Evolutionary conservation across 108 stramenopile species (phyloP).

Genomic region (Cyclotella baltica): DNA sequence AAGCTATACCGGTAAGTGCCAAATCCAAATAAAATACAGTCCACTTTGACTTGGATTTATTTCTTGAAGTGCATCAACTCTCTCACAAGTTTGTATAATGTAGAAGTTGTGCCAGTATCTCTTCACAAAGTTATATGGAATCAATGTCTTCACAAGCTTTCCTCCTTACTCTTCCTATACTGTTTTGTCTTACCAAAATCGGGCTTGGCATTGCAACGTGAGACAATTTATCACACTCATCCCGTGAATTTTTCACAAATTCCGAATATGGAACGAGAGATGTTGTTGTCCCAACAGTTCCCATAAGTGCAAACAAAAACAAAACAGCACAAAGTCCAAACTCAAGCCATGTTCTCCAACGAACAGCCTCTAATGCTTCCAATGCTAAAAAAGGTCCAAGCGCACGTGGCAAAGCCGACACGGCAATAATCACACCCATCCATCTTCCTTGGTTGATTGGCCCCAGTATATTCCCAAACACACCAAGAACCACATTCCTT

Average conservation of each 20-base stretch:
- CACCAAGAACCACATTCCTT: conserved; percentile 42
- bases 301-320: conserved; percentile 11
- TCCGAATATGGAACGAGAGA: conserved; percentile 31
- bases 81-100: no score
- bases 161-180: no score
- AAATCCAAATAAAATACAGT: no score
- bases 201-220: conserved; percentile 18
- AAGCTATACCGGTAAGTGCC: no score
- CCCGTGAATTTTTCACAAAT: conserved; percentile 9
- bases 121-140: no score
- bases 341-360: conserved; percentile 38
- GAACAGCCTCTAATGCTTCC: conserved; percentile 3
- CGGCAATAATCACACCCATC: conserved; percentile 43
- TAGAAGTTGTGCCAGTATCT: no score
- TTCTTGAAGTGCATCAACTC: no score
- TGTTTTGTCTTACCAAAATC: not conserved
- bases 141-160: no score
- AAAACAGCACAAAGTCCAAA: conserved; percentile 34
- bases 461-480: conserved; percentile 52
- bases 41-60: no score
- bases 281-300: conserved; percentile 16
- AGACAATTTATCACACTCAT: not conserved
- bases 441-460: conserved; percentile 51
- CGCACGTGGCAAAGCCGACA: conserved; percentile 29
- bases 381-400: conserved; percentile 35